These are phyloP conservation scores for Hypomyces rosellus DNA, from an alignment of 2,329 filamentous ascomycete species.

Conservation along the genomic window DNA sequence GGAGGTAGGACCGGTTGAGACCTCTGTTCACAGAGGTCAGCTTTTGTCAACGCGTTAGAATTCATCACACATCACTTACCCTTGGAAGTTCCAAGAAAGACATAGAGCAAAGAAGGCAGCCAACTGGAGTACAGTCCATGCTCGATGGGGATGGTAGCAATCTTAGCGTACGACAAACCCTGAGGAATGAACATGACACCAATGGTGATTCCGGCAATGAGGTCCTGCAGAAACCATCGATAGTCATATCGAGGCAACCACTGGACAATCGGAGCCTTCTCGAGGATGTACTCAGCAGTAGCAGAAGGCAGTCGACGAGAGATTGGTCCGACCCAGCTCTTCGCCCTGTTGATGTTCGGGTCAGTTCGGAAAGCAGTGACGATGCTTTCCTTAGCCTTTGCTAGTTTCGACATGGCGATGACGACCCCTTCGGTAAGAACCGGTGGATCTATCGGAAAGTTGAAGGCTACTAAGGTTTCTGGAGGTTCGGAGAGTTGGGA, in stretches of 20 bases:
- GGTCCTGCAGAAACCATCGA: conserved; percentile 55
- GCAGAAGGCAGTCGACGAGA: conserved; percentile 40
- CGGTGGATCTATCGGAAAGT: background rate
- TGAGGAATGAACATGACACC: conserved; percentile 57
- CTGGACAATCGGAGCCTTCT: conserved; percentile 55
- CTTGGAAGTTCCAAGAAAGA: conserved; percentile 57
- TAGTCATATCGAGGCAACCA: conserved; percentile 58
- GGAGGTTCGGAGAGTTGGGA: background rate
- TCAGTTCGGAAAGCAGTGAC: conserved; percentile 19
- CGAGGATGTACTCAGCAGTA: conserved; percentile 47
- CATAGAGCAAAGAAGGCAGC: conserved; percentile 51
- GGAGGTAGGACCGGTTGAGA: conserved; percentile 59
- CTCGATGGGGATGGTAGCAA: conserved; percentile 55
- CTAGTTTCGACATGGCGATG: too few species aligned
- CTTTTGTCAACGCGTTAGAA: background rate
- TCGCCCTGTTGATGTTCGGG: conserved; percentile 21
- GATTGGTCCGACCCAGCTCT: conserved; percentile 19
- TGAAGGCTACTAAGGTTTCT: background rate
- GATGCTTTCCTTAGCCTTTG: conserved; percentile 15
- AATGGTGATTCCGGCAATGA: conserved; percentile 55
- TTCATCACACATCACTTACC: conserved; percentile 28
- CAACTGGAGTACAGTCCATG: conserved; percentile 55
- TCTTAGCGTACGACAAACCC: conserved; percentile 55
- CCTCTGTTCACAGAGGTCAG: conserved; percentile 31
- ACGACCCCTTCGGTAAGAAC: too few species aligned